Evolutionary conservation across 2,329 filamentous ascomycete species (phyloP).

Genomic region (Stagonosporopsis chrysanthemi): DNA sequence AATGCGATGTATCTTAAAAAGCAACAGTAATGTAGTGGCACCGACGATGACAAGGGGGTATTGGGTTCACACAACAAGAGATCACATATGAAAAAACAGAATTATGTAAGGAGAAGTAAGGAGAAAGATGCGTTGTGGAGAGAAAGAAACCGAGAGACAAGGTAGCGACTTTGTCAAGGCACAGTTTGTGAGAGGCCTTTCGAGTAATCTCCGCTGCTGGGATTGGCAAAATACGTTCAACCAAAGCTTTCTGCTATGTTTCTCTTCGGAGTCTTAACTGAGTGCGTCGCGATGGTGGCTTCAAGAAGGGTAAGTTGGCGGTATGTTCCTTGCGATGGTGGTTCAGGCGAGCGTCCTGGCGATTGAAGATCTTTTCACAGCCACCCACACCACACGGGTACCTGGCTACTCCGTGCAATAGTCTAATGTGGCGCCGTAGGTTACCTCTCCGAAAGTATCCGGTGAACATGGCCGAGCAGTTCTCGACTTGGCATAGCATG

Average conservation of each 20-base stretch:
- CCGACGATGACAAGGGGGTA: background rate
- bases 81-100: background rate
- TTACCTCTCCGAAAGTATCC: background rate
- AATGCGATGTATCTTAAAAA: no score
- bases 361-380: background rate
- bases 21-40: no score
- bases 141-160: no score
- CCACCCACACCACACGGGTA: background rate
- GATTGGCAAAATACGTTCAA: no score
- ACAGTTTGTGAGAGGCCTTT: no score
- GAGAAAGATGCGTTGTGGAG: background rate
- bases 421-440: background rate
- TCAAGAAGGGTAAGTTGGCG: background rate
- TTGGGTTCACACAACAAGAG: background rate
- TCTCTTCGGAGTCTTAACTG: background rate
- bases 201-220: no score
- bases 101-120: background rate
- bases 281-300: background rate
- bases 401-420: background rate
- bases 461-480: background rate
- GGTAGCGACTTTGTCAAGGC: background rate
- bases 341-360: constrained; percentile 2
- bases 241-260: no score
- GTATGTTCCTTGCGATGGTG: background rate
- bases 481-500: background rate